These are phyloP conservation scores for Pelagomonas calceolata DNA, from an alignment of 108 stramenopile genomes.

Conservation along the genomic window DNA sequence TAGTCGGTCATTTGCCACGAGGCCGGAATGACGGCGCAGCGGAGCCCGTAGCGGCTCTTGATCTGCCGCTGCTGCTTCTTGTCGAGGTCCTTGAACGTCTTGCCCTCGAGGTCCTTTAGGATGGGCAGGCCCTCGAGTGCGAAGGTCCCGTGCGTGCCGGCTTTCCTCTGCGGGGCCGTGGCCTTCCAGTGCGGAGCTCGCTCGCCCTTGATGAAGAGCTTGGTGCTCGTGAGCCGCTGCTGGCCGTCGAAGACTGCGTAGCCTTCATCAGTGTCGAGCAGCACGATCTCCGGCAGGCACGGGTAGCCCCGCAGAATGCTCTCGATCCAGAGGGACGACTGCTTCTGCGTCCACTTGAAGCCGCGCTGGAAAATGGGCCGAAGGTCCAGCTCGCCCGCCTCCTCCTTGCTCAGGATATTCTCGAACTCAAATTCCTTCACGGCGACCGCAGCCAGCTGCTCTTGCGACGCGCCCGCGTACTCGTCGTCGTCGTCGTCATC, in stretches of 20 bases:
- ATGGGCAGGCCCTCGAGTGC: not conserved
- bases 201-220: not conserved
- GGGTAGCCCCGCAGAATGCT: not conserved
- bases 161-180: not conserved
- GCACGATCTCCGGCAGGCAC: not conserved
- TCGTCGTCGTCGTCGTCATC: too few relatives aligned
- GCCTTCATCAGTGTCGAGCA: not conserved
- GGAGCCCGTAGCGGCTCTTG: not conserved
- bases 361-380: not conserved
- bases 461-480: too few relatives aligned
- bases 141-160: not conserved
- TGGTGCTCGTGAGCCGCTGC: not conserved
- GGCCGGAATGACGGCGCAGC: not conserved
- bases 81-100: not conserved
- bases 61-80: not conserved
- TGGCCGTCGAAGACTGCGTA: not conserved
- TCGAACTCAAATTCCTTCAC: too few relatives aligned
- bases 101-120: not conserved
- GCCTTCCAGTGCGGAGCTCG: not conserved
- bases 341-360: not conserved
- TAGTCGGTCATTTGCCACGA: not conserved
- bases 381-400: not conserved
- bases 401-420: not conserved
- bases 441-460: too few relatives aligned
- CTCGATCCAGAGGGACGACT: not conserved